Evolutionary conservation across 1,284 basidiomycete genomes (phyloP).

Genomic region (Uromyces viciae-fabae): DNA sequence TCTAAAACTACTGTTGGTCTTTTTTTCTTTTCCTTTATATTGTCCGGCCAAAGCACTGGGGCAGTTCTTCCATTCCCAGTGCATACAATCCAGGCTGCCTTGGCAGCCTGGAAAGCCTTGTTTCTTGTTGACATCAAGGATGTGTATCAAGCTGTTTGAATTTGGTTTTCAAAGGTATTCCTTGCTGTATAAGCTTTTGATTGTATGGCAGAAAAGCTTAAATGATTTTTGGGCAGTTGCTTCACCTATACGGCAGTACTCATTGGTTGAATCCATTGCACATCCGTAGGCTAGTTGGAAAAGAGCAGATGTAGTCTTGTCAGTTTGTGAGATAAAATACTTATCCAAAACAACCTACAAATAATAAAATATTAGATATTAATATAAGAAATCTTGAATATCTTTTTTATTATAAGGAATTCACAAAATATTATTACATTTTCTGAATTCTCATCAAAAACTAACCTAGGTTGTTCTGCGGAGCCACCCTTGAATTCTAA

Average conservation of each 20-base stretch:
- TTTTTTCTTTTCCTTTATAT: conserved; percentile 15
- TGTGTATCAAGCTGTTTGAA: not conserved
- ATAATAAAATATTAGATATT: no score
- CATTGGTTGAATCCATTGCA: not conserved
- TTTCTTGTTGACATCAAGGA: not conserved
- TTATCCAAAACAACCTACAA: no score
- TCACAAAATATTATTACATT: no score
- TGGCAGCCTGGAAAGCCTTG: not conserved
- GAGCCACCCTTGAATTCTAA: no score
- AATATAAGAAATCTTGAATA: no score
- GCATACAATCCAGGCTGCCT: not conserved
- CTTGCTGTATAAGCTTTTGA: not conserved
- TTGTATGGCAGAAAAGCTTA: not conserved
- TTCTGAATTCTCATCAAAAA: no score
- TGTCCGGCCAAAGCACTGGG: not conserved
- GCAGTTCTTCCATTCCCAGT: conserved; percentile 12
- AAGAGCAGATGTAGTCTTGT: not conserved
- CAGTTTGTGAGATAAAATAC: not conserved
- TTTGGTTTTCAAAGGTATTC: not conserved
- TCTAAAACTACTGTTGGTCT: conserved; percentile 15
- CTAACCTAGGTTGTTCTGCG: no score
- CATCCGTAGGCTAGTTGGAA: not conserved
- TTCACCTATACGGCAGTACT: not conserved
- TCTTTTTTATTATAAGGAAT: no score
- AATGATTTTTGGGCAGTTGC: not conserved